Base-by-base conservation (phyloP, 164 flowering plant genomes). In the Akebia trifoliata region DNA sequence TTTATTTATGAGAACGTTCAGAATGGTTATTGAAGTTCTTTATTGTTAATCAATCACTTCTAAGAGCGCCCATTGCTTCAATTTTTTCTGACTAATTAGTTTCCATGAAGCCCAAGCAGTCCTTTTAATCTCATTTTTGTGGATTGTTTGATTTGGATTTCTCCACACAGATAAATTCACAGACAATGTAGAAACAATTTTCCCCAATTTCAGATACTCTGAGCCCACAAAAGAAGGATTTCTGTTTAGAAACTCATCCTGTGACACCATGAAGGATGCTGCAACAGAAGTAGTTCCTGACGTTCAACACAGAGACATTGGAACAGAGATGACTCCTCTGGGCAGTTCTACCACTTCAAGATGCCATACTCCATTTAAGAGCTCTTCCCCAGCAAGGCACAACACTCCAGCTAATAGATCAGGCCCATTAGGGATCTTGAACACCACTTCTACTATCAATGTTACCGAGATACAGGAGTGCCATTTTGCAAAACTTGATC, bases 261-360 rank as follows among this genome's bases (percentile, higher is more conserved):
- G 55, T 47, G 81, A 81, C 50, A 17, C 81, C 52, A 76, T 67
- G 81, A 77, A 72, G 64, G 78, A 76, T 69, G 75, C 76, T 25
- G 61, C 67, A 7, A 72, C 79, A 8, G 81, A 76, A 57, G 71
- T 69, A 21, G 64, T 76, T 55, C 68, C 75, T 43, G 76, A 74
- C 52, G 67, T 81, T 25, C 72, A 36, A 34, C 89, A 80, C 64
- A 71, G 83, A 66, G 95, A 92, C 59, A 46, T 78, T 38, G 98
- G 96, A 26, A 92, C 98, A 15, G 95, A 87, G 66, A 87, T 89
- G 96, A 87, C 98, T 20, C 96, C 96, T 0, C 65, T 82, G 0
- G 91, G 85, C 7, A 87, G 96, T 59, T 80, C 85, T 18, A 83
- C 83, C 3, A 75, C 82, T 34, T 80, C 95, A 4, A 76, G 90